Conservation (phyloP, 139 green algal genomes). For the Picochlorum costavermella region DNA sequence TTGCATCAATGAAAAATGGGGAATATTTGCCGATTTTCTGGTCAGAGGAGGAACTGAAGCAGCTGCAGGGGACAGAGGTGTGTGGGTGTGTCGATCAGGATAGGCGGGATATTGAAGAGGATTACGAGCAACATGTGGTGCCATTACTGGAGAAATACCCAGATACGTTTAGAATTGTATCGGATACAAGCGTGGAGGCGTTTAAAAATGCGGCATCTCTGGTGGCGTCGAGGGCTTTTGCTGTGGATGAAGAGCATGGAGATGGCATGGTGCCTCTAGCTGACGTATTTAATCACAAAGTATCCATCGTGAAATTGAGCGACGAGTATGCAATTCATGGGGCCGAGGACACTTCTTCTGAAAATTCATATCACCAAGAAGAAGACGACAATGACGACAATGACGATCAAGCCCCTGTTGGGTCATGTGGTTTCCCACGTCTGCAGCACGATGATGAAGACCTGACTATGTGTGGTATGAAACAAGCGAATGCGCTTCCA, state of each 20-base stretch:
- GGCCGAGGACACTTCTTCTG: background rate
- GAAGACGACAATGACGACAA: constrained; percentile 6
- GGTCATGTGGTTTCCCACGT: too few relatives aligned
- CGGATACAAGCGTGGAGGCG: constrained; percentile 16
- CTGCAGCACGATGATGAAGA: background rate
- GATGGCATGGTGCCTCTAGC: constrained; percentile 71
- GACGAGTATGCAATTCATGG: constrained; percentile 18
- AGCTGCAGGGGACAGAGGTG: constrained; percentile 53
- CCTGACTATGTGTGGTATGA: background rate
- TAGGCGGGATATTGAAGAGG: constrained; percentile 26
- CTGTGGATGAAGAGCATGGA: constrained; percentile 69
- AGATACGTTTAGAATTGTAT: constrained; percentile 6
- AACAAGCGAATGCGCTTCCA: constrained; percentile 22
- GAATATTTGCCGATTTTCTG: constrained; percentile 73
- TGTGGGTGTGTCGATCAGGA: background rate
- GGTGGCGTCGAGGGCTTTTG: constrained; percentile 69
- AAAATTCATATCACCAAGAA: constrained; percentile 12
- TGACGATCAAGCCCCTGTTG: constrained; percentile 5
- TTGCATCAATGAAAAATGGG: constrained; percentile 33
- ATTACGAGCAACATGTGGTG: constrained; percentile 41
- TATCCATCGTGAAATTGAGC: constrained; percentile 34
- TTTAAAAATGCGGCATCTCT: constrained; percentile 55
- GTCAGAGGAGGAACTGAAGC: constrained; percentile 33
- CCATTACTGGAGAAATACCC: constrained; percentile 36
- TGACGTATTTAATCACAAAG: constrained; percentile 89